Evolutionary conservation across 139 green algal genomes (phyloP), one percentile per base, ranked within the genome.

Genomic region (Helicosporidium sp.): DNA sequence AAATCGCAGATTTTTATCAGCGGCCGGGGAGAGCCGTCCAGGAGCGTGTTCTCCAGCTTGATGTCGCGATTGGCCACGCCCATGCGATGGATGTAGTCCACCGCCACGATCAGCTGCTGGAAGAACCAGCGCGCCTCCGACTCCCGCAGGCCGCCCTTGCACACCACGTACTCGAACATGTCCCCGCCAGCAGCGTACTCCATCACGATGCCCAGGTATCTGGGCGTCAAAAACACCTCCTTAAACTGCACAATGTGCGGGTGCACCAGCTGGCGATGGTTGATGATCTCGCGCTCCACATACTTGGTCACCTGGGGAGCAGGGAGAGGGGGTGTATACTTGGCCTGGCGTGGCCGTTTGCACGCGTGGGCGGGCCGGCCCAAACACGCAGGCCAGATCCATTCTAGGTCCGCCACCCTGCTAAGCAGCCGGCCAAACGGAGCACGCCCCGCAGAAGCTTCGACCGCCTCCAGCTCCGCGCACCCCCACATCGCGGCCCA

Each of bases 41-140:
- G 69, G 46, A 97, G 70, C 23, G 89, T 94, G 66, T 98, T 98
- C 61, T 96, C 87, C 17, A 96, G 74, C 69, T 94, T 92, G 52
- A 94, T 91, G 64, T 94, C 82, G 18, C 80, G 57, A 48, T 86
- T 90, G 18, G 78, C 80, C 26, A 91, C 82, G 3, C 80, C 79
- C 73, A 82, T 82, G 3, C 64, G 49, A 67, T 97, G 88, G 54
- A 91, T 87, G 66, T 94, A 97, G 52, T 91, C 80, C 17, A 95
- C 72, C 6, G 80, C 84, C 10, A 90, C 76, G 10, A 96, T 83
- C 5, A 97, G 71, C 74, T 97, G 88, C 72, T 97, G 88, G 61
- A 97, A 97, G 64, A 96, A 97, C 80, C 83, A 99, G 8, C 89
- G 72, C 18, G 85, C 84, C 52, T 94, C 87, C 13, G 78, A 78